These are phyloP conservation scores for Strigomonas galati DNA, from an alignment of 208 protist species.

Conservation along the genomic window DNA sequence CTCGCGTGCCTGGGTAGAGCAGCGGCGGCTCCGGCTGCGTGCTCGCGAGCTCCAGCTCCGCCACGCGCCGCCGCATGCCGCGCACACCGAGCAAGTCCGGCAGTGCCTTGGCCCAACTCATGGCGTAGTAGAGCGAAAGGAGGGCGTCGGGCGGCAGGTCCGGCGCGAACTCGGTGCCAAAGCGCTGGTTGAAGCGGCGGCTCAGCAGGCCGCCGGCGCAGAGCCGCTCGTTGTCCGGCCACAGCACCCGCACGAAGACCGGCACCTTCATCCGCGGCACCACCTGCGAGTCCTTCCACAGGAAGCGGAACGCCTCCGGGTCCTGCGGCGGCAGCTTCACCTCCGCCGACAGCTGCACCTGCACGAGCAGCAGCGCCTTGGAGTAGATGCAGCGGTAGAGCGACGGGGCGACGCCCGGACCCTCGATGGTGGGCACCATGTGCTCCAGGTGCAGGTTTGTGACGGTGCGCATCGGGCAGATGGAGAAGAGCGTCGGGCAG, in stretches of 20 bases:
- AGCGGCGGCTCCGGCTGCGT: constrained; percentile 28
- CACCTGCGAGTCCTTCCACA: constrained; percentile 87
- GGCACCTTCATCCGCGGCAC: constrained; percentile 81
- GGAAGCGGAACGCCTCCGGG: constrained; percentile 69
- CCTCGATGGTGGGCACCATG: constrained; percentile 72
- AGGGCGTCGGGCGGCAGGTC: constrained; percentile 81
- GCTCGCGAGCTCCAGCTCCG: constrained; percentile 50
- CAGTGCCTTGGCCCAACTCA: constrained; percentile 66
- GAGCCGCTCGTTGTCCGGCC: constrained; percentile 74
- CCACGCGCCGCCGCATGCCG: constrained; percentile 81
- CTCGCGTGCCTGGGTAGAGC: constrained; percentile 82
- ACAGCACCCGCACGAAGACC: constrained; percentile 82
- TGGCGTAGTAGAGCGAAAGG: constrained; percentile 62
- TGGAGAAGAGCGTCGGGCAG: constrained; percentile 81
- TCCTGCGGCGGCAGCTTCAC: constrained; percentile 90
- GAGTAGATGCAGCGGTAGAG: constrained; percentile 86
- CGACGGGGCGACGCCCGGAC: constrained; percentile 78
- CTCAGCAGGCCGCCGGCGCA: constrained; percentile 58
- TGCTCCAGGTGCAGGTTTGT: constrained; percentile 69
- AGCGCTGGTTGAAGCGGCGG: constrained; percentile 65
- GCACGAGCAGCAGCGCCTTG: constrained; percentile 80
- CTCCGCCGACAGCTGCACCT: constrained; percentile 86
- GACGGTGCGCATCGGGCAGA: constrained; percentile 76
- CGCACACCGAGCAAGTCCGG: constrained; percentile 63
- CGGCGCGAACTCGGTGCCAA: constrained; percentile 74